Evolutionary conservation across 805 yeast species (phyloP).

Genomic region (Ogataea trehaloabstinens): DNA sequence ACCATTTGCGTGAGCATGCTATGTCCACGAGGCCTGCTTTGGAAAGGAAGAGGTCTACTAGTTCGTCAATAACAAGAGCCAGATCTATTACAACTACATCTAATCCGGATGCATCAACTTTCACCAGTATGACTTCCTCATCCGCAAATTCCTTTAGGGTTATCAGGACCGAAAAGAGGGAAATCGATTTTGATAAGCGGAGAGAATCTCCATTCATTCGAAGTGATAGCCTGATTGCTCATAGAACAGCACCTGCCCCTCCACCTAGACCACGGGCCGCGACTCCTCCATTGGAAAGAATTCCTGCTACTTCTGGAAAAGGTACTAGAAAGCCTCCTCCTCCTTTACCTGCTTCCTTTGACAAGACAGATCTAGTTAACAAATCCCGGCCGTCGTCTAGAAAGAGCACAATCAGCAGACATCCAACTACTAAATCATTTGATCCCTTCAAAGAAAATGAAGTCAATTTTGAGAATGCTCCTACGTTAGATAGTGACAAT

Average conservation of each 20-base stretch:
- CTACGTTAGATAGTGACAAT: slow-evolving; percentile 40
- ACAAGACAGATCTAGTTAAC: slow-evolving; percentile 1
- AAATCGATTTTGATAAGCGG: slow-evolving; percentile 79
- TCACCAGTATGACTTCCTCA: slow-evolving; percentile 4
- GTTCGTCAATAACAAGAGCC: slow-evolving; percentile 28
- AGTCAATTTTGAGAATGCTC: slow-evolving; percentile 74
- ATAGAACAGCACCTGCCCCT: slow-evolving; percentile 70
- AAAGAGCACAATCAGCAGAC: slow-evolving; percentile 14
- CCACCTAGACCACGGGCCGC: slow-evolving; percentile 45
- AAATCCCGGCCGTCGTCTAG: slow-evolving; percentile 5
- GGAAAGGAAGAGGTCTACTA: slow-evolving; percentile 18
- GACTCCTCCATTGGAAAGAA: slow-evolving; percentile 7
- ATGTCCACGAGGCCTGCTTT: slow-evolving; percentile 1
- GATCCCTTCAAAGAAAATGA: slow-evolving; percentile 70
- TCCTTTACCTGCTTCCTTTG: slow-evolving; percentile 13
- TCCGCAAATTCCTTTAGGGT: slow-evolving; percentile 55
- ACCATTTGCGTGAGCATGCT: slow-evolving; percentile 16
- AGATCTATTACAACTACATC: slow-evolving; percentile 29
- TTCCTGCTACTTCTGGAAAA: slow-evolving; percentile 9
- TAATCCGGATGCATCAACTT: slow-evolving; percentile 9
- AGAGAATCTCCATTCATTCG: slow-evolving; percentile 71
- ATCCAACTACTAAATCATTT: slow-evolving; percentile 14
- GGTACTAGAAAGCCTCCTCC: slow-evolving; percentile 27
- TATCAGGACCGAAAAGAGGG: slow-evolving; percentile 61
- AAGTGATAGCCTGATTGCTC: slow-evolving; percentile 53